Conservation (phyloP, 2,329 filamentous ascomycete species). For the Endocalyx cinctus region DNA sequence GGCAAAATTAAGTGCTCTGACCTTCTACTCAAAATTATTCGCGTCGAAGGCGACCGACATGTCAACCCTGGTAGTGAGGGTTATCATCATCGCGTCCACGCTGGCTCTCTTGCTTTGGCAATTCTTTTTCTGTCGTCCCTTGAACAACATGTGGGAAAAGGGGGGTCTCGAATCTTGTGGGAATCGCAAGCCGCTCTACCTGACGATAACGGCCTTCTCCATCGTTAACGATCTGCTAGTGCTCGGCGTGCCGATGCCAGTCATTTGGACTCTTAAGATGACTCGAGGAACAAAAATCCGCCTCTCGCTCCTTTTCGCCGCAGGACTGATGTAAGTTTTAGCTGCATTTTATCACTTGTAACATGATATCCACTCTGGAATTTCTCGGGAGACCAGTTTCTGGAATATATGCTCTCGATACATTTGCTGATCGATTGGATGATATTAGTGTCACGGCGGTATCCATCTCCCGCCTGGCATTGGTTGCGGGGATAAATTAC, state of each 20-base stretch:
- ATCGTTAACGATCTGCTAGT: conserved; percentile 14
- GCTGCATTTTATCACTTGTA: not conserved
- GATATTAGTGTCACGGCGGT: conserved; percentile 14
- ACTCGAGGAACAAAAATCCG: conserved; percentile 12
- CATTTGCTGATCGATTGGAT: no score
- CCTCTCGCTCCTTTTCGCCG: conserved; percentile 13
- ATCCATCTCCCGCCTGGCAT: conserved; percentile 12
- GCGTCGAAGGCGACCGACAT: conserved; percentile 6
- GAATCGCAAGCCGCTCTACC: conserved; percentile 7
- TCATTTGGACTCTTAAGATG: conserved; percentile 16
- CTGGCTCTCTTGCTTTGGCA: conserved; percentile 14
- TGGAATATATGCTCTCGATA: no score
- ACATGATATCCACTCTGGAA: no score
- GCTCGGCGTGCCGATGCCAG: conserved; percentile 11
- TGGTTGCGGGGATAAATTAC: conserved; percentile 14
- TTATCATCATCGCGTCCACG: conserved; percentile 8
- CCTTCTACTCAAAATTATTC: conserved; percentile 15
- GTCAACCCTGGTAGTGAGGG: conserved; percentile 5
- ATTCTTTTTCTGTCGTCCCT: conserved; percentile 15
- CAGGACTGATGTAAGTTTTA: conserved; percentile 10
- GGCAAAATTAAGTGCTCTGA: conserved; percentile 16
- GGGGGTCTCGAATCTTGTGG: conserved; percentile 15
- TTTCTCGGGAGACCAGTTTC: no score
- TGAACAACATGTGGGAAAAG: conserved; percentile 14
- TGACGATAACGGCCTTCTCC: conserved; percentile 11